Evolutionary conservation across 2,329 filamentous ascomycete genomes (phyloP).

Genomic region (Aspergillus puulaauensis): DNA sequence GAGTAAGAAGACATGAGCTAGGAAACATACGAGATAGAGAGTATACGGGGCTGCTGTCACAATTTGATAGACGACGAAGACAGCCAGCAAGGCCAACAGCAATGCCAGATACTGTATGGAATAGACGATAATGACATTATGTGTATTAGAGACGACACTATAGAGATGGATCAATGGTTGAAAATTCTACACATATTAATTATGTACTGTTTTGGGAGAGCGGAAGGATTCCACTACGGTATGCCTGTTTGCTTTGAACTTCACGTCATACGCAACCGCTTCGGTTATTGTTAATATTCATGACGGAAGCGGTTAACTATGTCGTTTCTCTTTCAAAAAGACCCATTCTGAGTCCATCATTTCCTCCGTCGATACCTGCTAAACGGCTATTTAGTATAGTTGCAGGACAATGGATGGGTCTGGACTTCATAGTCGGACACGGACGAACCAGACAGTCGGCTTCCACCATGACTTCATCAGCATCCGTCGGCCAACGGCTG

Average conservation of each 20-base stretch:
- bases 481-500: background rate
- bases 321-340: no score
- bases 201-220: no score
- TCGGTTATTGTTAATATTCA: no score
- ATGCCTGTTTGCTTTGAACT: no score
- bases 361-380: no score
- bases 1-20: background rate
- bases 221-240: no score
- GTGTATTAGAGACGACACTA: background rate
- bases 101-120: background rate
- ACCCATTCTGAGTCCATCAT: no score
- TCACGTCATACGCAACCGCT: no score
- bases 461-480: background rate
- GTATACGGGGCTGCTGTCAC: background rate
- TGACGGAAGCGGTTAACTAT: no score
- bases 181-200: background rate
- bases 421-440: background rate
- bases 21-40: background rate
- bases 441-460: background rate
- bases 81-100: background rate
- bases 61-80: background rate
- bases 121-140: background rate
- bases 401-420: background rate
- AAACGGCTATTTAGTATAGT: no score
- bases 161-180: background rate